Base-by-base conservation (phyloP, 345 rosid genomes). In the Populus simonii region DNA sequence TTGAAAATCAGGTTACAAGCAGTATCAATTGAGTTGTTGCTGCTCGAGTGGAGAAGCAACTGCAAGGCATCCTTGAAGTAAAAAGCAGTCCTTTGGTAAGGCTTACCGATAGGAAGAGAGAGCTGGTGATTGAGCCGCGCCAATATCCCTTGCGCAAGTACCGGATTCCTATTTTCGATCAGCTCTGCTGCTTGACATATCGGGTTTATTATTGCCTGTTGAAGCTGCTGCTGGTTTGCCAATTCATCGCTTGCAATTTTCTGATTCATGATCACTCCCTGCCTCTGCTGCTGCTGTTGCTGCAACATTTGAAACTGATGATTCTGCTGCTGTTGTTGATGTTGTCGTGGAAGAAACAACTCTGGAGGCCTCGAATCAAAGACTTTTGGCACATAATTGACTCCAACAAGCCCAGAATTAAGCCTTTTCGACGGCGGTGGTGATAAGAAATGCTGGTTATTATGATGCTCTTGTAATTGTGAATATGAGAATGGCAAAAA, bases 61-160 rank as follows among this genome's bases (percentile, higher is more conserved):
- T 86, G 91, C 68, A 95, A 87, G 76, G 97, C 93, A 86, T 93
- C 96, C 76, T 87, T 79, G 85, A 93, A 87, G 79, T 92, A 88
- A 80, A 82, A 90, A 84, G 97, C 97, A 81, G 91, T 92, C 92
- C 97, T 85, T 5, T 81, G 83, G 80, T 90, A 87, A 83, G 99
- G 98, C 85, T 85, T 94, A 71, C 97, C 95, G 2, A 83, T 59
- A 43, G 87, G 90, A 25, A 76, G 71, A 72, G 87, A 90, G 91
- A 96, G 98, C 92, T 91, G 97, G 86, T 96, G 99, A 96, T 96
- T 96, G 98, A 96, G 99, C 98, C 99, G 99, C 98, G 99, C 99
- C 99, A 96, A 96, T 96, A 96, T 96, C 98, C 89, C 99, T 89
- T 93, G 98, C 92, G 99, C 99, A 73, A 84, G 98, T 84, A 82